phyloP scores from a whole-genome alignment of 139 green algal genomes.

The Micromonas pusilla region DNA sequence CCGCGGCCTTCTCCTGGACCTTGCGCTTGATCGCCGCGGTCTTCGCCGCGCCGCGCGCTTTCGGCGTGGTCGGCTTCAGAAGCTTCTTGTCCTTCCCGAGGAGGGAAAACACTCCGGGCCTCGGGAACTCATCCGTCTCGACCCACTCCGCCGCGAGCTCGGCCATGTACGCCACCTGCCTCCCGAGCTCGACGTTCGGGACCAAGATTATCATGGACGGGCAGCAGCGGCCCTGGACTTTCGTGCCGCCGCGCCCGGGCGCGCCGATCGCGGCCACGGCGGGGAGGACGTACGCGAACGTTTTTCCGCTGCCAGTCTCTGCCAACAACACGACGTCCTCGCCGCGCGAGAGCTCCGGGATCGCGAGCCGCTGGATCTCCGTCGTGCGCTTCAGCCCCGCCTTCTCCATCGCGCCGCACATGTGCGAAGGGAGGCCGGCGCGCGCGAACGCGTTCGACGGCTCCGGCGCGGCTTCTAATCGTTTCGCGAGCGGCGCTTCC shows the following conservation, averaged over 20 bases:
- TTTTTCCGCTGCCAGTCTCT: slow-evolving; percentile 92
- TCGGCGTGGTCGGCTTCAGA: slow-evolving; percentile 18
- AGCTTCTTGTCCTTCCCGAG: slow-evolving; percentile 26
- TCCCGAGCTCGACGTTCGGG: slow-evolving; percentile 73
- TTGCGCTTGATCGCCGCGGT: not conserved
- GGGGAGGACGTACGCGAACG: slow-evolving; percentile 75
- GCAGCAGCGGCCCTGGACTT: slow-evolving; percentile 32
- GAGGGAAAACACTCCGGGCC: slow-evolving; percentile 15
- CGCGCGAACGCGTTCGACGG: not conserved
- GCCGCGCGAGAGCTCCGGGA: slow-evolving; percentile 50
- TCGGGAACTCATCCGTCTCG: not conserved
- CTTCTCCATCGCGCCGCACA: not conserved
- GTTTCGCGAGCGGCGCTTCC: too few species aligned
- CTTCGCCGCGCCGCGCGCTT: not conserved
- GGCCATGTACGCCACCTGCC: slow-evolving; percentile 58
- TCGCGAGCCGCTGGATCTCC: slow-evolving; percentile 50
- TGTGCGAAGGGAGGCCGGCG: not conserved
- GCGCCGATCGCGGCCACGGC: slow-evolving; percentile 36
- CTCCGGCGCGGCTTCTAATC: too few species aligned
- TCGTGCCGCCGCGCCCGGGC: not conserved
- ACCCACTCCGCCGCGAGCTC: slow-evolving; percentile 13
- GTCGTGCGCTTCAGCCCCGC: slow-evolving; percentile 15
- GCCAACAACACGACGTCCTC: slow-evolving; percentile 65
- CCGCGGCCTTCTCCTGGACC: not conserved
- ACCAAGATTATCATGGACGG: slow-evolving; percentile 64